Evolutionary conservation across 352 stramenopile species (phyloP).

Genomic region (Lagenidium giganteum): DNA sequence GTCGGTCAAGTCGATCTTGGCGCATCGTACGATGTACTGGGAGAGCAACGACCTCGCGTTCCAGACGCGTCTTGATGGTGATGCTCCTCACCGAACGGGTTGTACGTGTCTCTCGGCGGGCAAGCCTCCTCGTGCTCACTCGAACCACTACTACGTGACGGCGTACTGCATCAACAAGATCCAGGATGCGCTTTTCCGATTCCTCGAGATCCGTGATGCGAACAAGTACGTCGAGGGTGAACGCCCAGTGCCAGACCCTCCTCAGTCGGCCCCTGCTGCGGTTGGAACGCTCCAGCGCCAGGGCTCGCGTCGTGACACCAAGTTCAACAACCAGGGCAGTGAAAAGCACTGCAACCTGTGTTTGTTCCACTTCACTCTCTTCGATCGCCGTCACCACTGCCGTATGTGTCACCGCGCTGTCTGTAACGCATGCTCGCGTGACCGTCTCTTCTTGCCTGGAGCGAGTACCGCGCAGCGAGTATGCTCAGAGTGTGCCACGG

Average conservation of each 20-base stretch:
- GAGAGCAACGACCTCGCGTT: conserved; percentile 77
- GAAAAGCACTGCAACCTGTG: conserved; percentile 89
- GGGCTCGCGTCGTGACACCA: conserved; percentile 46
- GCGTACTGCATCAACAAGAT: conserved; percentile 88
- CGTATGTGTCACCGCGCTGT: conserved; percentile 86
- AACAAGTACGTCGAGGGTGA: conserved; percentile 76
- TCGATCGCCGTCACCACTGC: conserved; percentile 85
- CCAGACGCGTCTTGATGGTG: conserved; percentile 71
- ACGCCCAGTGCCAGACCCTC: conserved; percentile 57
- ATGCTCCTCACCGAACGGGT: conserved; percentile 75
- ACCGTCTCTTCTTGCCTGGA: conserved; percentile 77
- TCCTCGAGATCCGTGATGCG: conserved; percentile 72
- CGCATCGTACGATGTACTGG: conserved; percentile 88
- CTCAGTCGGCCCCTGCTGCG: conserved; percentile 35
- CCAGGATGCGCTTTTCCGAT: conserved; percentile 79
- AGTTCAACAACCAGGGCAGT: conserved; percentile 65
- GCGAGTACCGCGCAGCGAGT: conserved; percentile 86
- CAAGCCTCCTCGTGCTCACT: conserved; percentile 52
- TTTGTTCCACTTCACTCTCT: conserved; percentile 88
- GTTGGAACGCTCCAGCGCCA: conserved; percentile 41
- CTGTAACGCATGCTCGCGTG: conserved; percentile 83
- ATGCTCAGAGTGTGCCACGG: conserved; percentile 82
- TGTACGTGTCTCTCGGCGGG: conserved; percentile 80
- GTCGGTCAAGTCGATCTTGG: conserved; percentile 82
- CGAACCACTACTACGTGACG: conserved; percentile 87